These are phyloP conservation scores for Coemansia sp. DNA, from an alignment of 192 early-diverging fungal species.

Conservation along the genomic window DNA sequence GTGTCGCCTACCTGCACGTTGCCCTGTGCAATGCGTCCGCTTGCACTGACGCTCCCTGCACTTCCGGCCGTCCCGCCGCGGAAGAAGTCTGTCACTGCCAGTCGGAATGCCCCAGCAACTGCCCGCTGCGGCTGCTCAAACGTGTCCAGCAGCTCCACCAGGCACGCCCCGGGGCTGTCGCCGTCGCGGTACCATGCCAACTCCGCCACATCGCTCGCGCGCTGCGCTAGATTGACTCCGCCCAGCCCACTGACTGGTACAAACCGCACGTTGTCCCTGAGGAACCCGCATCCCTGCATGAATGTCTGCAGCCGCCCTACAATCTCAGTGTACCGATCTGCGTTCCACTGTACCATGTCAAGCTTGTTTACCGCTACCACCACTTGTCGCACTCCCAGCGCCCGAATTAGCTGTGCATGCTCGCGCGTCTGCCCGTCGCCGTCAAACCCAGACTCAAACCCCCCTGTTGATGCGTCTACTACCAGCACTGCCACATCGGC, in stretches of 20 bases:
- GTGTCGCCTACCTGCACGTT: conserved; percentile 84
- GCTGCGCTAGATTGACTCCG: conserved; percentile 78
- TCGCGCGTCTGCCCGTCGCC: conserved; percentile 94
- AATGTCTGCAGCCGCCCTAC: conserved; percentile 65
- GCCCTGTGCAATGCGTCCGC: conserved; percentile 85
- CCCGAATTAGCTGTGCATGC: conserved; percentile 87
- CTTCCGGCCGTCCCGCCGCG: conserved; percentile 73
- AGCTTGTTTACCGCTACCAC: conserved; percentile 96
- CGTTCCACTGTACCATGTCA: conserved; percentile 82
- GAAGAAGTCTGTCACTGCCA: conserved; percentile 87
- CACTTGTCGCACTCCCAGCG: conserved; percentile 89
- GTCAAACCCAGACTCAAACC: conserved; percentile 95
- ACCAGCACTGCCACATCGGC: conserved; percentile 96
- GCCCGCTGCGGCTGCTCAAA: conserved; percentile 73
- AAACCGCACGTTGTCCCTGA: conserved; percentile 69
- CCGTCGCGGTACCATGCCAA: conserved; percentile 69
- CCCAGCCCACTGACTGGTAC: conserved; percentile 91
- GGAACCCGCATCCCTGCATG: conserved; percentile 78
- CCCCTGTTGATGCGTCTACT: conserved; percentile 82
- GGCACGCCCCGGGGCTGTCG: conserved; percentile 59
- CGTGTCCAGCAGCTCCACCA: conserved; percentile 74
- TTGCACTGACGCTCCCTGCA: conserved; percentile 71
- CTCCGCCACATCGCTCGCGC: conserved; percentile 20
- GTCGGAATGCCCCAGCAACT: conserved; percentile 78
- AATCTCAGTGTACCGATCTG: conserved; percentile 80